Conservation (phyloP, 768 basidiomycete species). For the Leccinellum albellum region DNA sequence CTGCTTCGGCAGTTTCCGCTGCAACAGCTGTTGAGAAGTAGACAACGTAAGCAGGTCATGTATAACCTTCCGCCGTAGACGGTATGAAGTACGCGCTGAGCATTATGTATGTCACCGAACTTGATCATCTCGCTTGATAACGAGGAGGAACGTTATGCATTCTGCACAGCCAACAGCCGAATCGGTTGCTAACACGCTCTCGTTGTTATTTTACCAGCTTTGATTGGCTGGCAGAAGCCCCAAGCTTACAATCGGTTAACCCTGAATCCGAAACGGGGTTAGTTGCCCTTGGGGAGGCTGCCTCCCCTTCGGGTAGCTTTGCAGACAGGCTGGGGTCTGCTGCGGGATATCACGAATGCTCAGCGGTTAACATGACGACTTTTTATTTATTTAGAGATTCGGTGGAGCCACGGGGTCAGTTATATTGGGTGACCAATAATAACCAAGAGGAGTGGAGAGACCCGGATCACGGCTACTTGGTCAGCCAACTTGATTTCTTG, state of each 20-base stretch:
- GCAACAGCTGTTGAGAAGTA: neutral
- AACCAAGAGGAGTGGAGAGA: neutral
- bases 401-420: constrained; percentile 3
- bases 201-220: no score
- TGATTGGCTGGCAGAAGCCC: no score
- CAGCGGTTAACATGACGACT: neutral
- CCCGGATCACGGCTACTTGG: neutral
- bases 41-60: neutral
- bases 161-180: no score
- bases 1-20: constrained; percentile 2
- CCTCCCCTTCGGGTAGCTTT: no score
- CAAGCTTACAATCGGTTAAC: no score
- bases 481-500: neutral
- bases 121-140: constrained; percentile 16
- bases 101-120: constrained; percentile 4
- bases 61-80: constrained; percentile 5
- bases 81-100: constrained; percentile 5
- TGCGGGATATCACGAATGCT: constrained; percentile 9
- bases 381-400: constrained; percentile 5
- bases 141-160: constrained; percentile 23
- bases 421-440: neutral
- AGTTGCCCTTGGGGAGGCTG: no score
- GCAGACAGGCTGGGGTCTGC: no score
- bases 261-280: no score
- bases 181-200: no score